These are phyloP conservation scores for Chloranthus sessilifolius DNA, from an alignment of 164 flowering plant genomes.

Conservation along the genomic window DNA sequence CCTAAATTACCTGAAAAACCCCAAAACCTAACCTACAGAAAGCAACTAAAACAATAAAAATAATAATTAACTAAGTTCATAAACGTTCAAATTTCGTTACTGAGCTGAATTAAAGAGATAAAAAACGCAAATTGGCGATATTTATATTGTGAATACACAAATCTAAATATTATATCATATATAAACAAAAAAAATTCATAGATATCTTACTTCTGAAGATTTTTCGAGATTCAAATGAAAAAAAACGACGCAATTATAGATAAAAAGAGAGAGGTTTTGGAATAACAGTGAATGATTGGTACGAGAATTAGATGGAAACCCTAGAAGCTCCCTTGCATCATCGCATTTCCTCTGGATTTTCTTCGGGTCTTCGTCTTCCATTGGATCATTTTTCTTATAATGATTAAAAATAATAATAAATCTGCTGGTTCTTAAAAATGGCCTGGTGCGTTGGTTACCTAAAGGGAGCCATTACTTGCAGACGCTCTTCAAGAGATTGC, in stretches of 20 bases:
- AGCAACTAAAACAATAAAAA: too few species aligned
- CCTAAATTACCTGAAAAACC: too few species aligned
- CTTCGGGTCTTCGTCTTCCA: too few species aligned
- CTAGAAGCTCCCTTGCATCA: conserved; percentile 43
- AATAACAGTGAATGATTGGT: conserved; percentile 32
- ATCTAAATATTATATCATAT: not conserved
- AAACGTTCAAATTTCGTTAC: too few species aligned
- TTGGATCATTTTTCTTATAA: too few species aligned
- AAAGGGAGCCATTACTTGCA: too few species aligned
- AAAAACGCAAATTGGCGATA: not conserved
- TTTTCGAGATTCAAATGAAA: not conserved
- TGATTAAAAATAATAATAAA: too few species aligned
- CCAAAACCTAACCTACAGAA: too few species aligned
- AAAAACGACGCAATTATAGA: not conserved
- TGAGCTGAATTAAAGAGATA: not conserved
- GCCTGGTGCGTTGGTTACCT: too few species aligned
- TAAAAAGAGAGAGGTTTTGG: not conserved
- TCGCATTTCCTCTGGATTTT: conserved; percentile 40
- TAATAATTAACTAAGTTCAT: too few species aligned
- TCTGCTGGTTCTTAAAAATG: too few species aligned
- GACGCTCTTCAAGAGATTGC: too few species aligned
- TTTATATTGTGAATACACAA: not conserved
- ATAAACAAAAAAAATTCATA: not conserved
- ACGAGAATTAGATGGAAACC: conserved; percentile 40
- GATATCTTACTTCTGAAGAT: not conserved